phyloP scores from a whole-genome alignment of 352 stramenopile genomes.

The Pythium brachiatum region DNA sequence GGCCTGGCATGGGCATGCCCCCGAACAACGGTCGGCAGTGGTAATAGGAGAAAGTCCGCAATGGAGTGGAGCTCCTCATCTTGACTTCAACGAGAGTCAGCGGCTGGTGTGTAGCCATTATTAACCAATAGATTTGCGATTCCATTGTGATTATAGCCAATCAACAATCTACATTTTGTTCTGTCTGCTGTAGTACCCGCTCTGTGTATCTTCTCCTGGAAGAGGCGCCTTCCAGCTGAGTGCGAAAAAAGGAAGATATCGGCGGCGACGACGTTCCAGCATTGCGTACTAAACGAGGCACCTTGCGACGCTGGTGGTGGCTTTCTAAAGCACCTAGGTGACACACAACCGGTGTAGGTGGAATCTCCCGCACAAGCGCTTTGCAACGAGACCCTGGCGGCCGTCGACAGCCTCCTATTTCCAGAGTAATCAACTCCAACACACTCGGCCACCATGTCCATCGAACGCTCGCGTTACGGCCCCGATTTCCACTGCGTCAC shows the following conservation, averaged over 20 bases:
- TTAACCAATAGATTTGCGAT: slow-evolving; percentile 7
- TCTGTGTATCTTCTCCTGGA: slow-evolving; percentile 6
- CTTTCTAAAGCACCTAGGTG: background rate
- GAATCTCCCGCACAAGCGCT: background rate
- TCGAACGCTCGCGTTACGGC: slow-evolving; percentile 72
- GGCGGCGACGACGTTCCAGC: background rate
- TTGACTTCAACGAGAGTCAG: background rate
- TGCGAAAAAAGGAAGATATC: background rate
- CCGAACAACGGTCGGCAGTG: slow-evolving; percentile 49
- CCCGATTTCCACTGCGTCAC: slow-evolving; percentile 82
- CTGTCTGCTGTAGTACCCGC: background rate
- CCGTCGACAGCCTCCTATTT: background rate
- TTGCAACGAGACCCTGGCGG: background rate
- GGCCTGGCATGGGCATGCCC: slow-evolving; percentile 56
- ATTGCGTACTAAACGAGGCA: background rate
- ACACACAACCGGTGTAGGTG: background rate
- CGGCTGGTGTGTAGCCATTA: background rate
- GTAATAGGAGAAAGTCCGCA: slow-evolving; percentile 6
- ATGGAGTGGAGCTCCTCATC: too few relatives aligned
- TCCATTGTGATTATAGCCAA: background rate
- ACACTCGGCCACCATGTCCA: slow-evolving; percentile 46
- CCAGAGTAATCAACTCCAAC: too few relatives aligned
- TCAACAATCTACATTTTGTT: background rate
- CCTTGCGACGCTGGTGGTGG: background rate
- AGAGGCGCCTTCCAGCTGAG: background rate